Percentiles rank a stretch among this genome's conserved stretches.
phyloP scores from a whole-genome alignment of 352 stramenopile species.

The Phytopythium aichiense region DNA sequence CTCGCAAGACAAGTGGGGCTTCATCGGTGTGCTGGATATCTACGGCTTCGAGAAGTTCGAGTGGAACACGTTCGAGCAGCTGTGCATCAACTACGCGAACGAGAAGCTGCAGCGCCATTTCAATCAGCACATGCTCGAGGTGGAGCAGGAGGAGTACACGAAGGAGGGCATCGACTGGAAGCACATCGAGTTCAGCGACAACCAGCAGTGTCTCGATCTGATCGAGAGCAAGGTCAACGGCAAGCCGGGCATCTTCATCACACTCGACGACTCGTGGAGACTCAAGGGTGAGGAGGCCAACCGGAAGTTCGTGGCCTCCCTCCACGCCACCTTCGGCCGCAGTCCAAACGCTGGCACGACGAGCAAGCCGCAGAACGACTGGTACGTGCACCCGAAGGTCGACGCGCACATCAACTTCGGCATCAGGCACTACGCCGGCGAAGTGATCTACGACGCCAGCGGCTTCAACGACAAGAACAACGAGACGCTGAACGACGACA shows the following conservation, averaged over 20 bases:
- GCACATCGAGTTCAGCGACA: constrained; percentile 93
- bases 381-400: constrained; percentile 89
- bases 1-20: constrained; percentile 79
- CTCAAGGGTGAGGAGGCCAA: constrained; percentile 92
- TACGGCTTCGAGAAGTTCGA: constrained; percentile 98
- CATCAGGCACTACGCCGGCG: constrained; percentile 90
- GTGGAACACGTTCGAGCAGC: constrained; percentile 94
- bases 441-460: constrained; percentile 96
- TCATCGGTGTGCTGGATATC: constrained; percentile 97
- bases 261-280: constrained; percentile 95
- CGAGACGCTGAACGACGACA: constrained; percentile 94
- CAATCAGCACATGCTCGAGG: constrained; percentile 95
- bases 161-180: constrained; percentile 94
- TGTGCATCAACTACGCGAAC: constrained; percentile 97
- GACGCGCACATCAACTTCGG: constrained; percentile 86
- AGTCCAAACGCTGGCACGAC: constrained; percentile 44
- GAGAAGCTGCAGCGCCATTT: constrained; percentile 94
- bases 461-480: constrained; percentile 99
- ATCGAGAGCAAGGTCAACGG: constrained; percentile 90
- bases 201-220: constrained; percentile 91
- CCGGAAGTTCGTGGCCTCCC: constrained; percentile 87
- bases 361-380: constrained; percentile 81
- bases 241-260: constrained; percentile 91
- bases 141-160: constrained; percentile 97
- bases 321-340: constrained; percentile 81